Evolutionary conservation across 2,329 filamentous ascomycete genomes (phyloP), one percentile per base, ranked within the genome.

Genomic region (Cryphonectria radicalis): DNA sequence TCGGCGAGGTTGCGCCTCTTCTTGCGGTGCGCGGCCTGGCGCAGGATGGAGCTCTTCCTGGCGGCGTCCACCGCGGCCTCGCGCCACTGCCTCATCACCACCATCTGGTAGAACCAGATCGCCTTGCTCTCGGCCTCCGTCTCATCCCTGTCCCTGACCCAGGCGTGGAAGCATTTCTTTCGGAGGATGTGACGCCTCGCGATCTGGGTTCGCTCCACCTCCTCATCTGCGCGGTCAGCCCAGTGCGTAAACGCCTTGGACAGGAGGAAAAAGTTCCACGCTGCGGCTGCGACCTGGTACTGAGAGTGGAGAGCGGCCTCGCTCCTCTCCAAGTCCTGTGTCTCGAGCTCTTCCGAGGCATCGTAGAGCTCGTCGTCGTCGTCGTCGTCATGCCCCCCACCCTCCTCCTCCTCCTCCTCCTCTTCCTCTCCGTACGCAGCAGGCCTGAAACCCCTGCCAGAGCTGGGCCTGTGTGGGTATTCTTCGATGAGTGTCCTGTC

Each of bases 111-210:
- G 37, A 81, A 79, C 55, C 73, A 82, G 32, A 82, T 81, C 19
- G 84, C 84, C 74, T 87, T 87, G 57, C 82, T 76, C 60, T 89
- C 86, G 74, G 92, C 90, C 66, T 89, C 84, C 1, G 84, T 69
- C 60, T 71, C 71, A 22, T 73, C 71, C 43, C 46, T 69, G 69
- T 92, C 88, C 71, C 89, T 85, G 37, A 87, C 85, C 92, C 92
- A 94, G 10, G 89, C 89, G 71, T 88, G 88, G 79, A 93, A 93
- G 73, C 90, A 91, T 69, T 88, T 88, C 17, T 88, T 89, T 69
- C 91, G 86, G 68, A 96, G 82, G 72, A 95, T 89, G 77, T 93
- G 92, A 73, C 89, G 85, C 73, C 92, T 87, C 28, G 92, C 93
- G 59, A 89, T 85, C 5, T 87, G 88, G 4, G 92, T 93, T 57